phyloP scores from a whole-genome alignment of 2,329 filamentous ascomycete genomes.

The Graphilbum ipis-grandicollis region DNA sequence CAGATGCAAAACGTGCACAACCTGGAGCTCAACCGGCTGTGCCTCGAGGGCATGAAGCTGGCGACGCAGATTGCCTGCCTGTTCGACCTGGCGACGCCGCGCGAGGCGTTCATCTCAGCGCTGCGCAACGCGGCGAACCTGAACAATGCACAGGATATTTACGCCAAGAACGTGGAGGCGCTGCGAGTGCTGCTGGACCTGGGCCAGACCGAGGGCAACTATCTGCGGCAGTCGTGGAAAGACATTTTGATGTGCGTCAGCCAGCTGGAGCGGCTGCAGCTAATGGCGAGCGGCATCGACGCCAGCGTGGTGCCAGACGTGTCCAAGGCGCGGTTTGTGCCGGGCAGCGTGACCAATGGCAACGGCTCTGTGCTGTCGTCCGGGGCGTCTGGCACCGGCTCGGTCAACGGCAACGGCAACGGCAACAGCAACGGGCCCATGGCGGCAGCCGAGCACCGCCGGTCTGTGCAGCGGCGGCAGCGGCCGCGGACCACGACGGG shows the following conservation, averaged over 20 bases:
- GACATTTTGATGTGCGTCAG: conserved; percentile 91
- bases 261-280: conserved; percentile 84
- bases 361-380: too few relatives aligned
- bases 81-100: conserved; percentile 82
- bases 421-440: conserved; percentile 33
- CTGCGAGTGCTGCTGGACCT: conserved; percentile 83
- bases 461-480: conserved; percentile 40
- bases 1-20: conserved; percentile 90
- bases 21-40: conserved; percentile 76
- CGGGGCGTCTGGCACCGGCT: too few relatives aligned
- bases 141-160: conserved; percentile 88
- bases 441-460: conserved; percentile 44
- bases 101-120: conserved; percentile 87
- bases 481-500: conserved; percentile 36
- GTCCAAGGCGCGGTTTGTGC: conserved; percentile 59
- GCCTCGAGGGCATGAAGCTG: conserved; percentile 88
- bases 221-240: conserved; percentile 81
- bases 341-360: conserved; percentile 13
- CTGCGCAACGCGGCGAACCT: conserved; percentile 88
- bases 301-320: conserved; percentile 87
- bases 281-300: conserved; percentile 88
- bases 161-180: conserved; percentile 90
- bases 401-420: too few relatives aligned
- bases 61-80: conserved; percentile 85
- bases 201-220: conserved; percentile 81